These are phyloP conservation scores for Eimeria tenella DNA, from an alignment of 169 alveolate species.

Conservation along the genomic window DNA sequence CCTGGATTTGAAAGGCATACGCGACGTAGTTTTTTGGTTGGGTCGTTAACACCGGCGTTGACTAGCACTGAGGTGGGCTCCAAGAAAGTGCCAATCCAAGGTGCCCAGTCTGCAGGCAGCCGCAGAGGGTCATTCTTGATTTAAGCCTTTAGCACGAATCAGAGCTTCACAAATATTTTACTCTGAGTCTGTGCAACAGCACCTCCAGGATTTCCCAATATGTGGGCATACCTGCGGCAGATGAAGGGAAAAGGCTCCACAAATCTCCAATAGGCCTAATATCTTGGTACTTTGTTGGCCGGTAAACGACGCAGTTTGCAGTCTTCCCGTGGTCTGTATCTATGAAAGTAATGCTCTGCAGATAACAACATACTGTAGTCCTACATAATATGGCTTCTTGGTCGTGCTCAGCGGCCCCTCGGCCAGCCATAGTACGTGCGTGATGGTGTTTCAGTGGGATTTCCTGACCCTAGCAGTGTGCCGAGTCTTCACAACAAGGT, in stretches of 20 bases:
- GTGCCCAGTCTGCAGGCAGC: constrained; percentile 78
- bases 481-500: constrained; percentile 37
- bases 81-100: constrained; percentile 75
- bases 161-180: not conserved
- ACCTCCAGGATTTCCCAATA: not conserved
- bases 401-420: not conserved
- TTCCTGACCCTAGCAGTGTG: constrained; percentile 54
- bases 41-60: constrained; percentile 40
- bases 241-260: constrained; percentile 60
- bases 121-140: not conserved
- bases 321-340: constrained; percentile 36
- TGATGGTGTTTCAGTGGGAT: not conserved
- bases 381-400: not conserved
- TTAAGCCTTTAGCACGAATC: too few relatives aligned
- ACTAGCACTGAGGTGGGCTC: constrained; percentile 68
- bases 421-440: not conserved
- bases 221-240: constrained; percentile 50
- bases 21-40: constrained; percentile 45
- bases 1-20: constrained; percentile 57
- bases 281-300: constrained; percentile 74
- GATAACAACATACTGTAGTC: not conserved
- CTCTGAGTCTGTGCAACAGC: not conserved
- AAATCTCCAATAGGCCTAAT: constrained; percentile 67
- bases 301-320: constrained; percentile 77
- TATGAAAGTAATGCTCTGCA: constrained; percentile 46